Evolutionary conservation across 2,329 filamentous ascomycete species (phyloP).

Genomic region (Ascomycota sp.): DNA sequence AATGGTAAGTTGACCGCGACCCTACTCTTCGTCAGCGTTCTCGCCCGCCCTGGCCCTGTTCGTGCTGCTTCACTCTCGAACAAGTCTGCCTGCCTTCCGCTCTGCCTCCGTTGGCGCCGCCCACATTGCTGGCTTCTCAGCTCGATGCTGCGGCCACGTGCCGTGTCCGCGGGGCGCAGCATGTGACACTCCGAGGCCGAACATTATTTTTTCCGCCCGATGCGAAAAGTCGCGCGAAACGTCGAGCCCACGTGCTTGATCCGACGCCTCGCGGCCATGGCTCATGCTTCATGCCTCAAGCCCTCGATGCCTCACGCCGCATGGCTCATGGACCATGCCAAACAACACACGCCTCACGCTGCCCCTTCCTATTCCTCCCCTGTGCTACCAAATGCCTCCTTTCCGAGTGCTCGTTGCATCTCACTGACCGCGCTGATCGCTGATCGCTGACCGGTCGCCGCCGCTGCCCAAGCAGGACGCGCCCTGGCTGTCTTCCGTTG

Average conservation of each 20-base stretch:
- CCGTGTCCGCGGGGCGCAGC: slow-evolving; percentile 1
- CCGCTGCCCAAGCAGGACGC: slow-evolving; percentile 12
- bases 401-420: too few species aligned
- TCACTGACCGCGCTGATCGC: not conserved
- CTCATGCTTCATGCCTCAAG: not conserved
- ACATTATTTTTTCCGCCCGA: not conserved
- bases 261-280: too few species aligned
- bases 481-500: slow-evolving; percentile 30
- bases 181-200: slow-evolving; percentile 1
- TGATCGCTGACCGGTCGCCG: not conserved
- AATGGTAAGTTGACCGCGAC: slow-evolving; percentile 14
- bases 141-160: not conserved
- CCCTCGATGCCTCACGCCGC: not conserved
- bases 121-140: not conserved
- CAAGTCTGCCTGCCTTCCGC: not conserved
- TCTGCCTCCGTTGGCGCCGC: not conserved
- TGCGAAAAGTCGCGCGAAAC: too few species aligned
- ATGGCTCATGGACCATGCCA: too few species aligned
- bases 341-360: not conserved
- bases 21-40: too few species aligned
- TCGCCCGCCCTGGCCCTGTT: too few species aligned
- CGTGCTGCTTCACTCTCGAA: too few species aligned
- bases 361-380: not conserved
- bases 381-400: too few species aligned
- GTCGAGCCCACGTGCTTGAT: too few species aligned